Evolutionary conservation across 768 basidiomycete genomes (phyloP).

Genomic region (Russula dissimulans): DNA sequence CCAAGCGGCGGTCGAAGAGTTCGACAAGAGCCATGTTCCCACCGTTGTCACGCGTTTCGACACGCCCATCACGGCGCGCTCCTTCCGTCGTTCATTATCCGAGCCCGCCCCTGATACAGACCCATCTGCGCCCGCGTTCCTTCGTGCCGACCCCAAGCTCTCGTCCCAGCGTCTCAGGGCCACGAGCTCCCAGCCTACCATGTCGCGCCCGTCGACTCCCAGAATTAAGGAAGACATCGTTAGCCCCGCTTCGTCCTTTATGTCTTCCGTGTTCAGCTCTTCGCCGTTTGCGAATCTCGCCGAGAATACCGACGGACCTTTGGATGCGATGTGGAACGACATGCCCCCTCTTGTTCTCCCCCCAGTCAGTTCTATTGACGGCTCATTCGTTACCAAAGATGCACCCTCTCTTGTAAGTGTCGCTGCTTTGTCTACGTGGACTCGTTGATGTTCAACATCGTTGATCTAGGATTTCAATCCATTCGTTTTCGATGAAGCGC

Average conservation of each 20-base stretch:
- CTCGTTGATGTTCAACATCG: background rate
- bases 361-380: background rate
- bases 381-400: slow-evolving; percentile 5
- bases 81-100: slow-evolving; percentile 61
- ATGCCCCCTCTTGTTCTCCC: slow-evolving; percentile 19
- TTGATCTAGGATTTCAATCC: slow-evolving; percentile 14
- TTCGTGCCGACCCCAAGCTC: slow-evolving; percentile 9
- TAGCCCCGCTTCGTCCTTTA: background rate
- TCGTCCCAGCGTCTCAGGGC: slow-evolving; percentile 15
- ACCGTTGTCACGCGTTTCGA: slow-evolving; percentile 66
- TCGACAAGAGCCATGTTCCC: slow-evolving; percentile 41
- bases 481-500: slow-evolving; percentile 19
- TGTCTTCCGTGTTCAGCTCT: background rate
- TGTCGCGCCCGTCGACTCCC: slow-evolving; percentile 10
- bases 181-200: slow-evolving; percentile 17
- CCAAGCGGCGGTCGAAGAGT: slow-evolving; percentile 29
- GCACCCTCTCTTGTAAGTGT: slow-evolving; percentile 19
- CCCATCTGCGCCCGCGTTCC: slow-evolving; percentile 19
- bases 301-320: background rate
- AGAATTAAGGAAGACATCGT: background rate
- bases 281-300: slow-evolving; percentile 2
- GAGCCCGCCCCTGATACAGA: slow-evolving; percentile 38
- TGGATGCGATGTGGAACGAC: slow-evolving; percentile 7
- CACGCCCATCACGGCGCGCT: slow-evolving; percentile 60
- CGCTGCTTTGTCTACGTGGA: background rate